These are phyloP conservation scores for Sporisorium graminicola DNA, from an alignment of 1,284 basidiomycete species.

Conservation along the genomic window DNA sequence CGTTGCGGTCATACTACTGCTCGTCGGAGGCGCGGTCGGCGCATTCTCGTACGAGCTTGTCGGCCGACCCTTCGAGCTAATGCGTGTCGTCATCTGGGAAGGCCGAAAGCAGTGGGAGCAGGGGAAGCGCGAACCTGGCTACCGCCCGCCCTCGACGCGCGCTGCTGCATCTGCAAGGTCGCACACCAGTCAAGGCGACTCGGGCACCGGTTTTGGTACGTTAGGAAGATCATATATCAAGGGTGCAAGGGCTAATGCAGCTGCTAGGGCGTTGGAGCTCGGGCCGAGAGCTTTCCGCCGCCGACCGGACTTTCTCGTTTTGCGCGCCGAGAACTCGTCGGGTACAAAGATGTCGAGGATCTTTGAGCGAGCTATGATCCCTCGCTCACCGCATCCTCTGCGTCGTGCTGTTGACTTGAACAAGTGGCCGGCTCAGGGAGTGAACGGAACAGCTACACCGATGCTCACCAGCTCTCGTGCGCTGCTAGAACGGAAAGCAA, in stretches of 20 bases:
- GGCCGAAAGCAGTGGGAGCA: slow-evolving; percentile 65
- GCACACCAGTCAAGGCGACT: background rate
- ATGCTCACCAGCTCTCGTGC: slow-evolving; percentile 30
- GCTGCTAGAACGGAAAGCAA: slow-evolving; percentile 17
- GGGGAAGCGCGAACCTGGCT: slow-evolving; percentile 45
- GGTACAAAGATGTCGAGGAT: slow-evolving; percentile 26
- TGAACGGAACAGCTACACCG: slow-evolving; percentile 14
- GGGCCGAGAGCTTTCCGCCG: slow-evolving; percentile 12
- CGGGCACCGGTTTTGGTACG: slow-evolving; percentile 18
- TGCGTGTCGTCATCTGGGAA: slow-evolving; percentile 68
- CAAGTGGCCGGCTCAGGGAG: background rate
- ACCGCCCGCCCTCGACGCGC: slow-evolving; percentile 7
- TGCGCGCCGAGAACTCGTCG: slow-evolving; percentile 29
- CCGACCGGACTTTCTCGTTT: slow-evolving; percentile 22
- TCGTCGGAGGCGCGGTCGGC: slow-evolving; percentile 64
- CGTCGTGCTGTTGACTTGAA: slow-evolving; percentile 4
- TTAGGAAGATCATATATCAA: slow-evolving; percentile 18
- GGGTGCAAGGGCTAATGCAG: slow-evolving; percentile 31
- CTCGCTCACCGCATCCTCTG: slow-evolving; percentile 38
- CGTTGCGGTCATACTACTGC: slow-evolving; percentile 60
- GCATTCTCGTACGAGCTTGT: slow-evolving; percentile 65
- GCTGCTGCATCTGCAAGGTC: slow-evolving; percentile 3
- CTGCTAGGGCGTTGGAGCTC: slow-evolving; percentile 12
- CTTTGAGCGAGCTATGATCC: slow-evolving; percentile 28
- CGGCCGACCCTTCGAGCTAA: slow-evolving; percentile 69